Conservation (phyloP, 1,284 basidiomycete species). For the Papiliotrema terrestris region DNA sequence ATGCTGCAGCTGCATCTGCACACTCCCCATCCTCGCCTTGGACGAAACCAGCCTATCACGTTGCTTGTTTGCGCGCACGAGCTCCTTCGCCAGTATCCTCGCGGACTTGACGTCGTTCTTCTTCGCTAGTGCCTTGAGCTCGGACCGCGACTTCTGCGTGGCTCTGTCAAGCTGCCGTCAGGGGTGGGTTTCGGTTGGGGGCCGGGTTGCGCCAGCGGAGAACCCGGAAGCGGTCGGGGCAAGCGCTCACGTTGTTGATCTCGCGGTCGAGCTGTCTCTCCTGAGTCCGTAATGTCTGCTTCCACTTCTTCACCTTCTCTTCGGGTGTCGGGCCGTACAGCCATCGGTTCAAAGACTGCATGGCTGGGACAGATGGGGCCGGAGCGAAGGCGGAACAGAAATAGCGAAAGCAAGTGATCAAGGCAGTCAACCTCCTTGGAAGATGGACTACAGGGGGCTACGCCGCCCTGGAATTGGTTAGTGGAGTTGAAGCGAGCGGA, state of each 20-base stretch:
- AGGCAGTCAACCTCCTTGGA: too few relatives aligned
- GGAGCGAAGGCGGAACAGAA: too few relatives aligned
- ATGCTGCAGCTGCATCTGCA: conserved; percentile 84
- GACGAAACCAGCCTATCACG: conserved; percentile 85
- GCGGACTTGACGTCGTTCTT: conserved; percentile 93
- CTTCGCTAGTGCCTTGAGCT: conserved; percentile 83
- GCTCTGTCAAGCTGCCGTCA: conserved; percentile 70
- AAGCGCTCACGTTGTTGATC: conserved; percentile 80
- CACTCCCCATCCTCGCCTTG: conserved; percentile 90
- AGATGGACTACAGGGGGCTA: too few relatives aligned
- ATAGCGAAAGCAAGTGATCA: too few relatives aligned
- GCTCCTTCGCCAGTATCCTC: conserved; percentile 82
- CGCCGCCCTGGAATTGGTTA: too few relatives aligned
- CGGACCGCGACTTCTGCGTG: conserved; percentile 72
- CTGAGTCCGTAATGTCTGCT: conserved; percentile 73
- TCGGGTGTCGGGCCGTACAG: conserved; percentile 92
- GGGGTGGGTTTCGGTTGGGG: neutral
- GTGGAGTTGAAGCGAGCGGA: too few relatives aligned
- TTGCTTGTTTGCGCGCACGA: conserved; percentile 94
- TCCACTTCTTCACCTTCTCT: conserved; percentile 85
- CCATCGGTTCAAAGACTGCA: conserved; percentile 55
- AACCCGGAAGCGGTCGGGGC: neutral
- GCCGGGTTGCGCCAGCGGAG: neutral
- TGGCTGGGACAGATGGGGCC: conserved; percentile 6
- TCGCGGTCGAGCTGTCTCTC: conserved; percentile 80